phyloP scores from a whole-genome alignment of 306 rosid species.

The Biancaea sappan region DNA sequence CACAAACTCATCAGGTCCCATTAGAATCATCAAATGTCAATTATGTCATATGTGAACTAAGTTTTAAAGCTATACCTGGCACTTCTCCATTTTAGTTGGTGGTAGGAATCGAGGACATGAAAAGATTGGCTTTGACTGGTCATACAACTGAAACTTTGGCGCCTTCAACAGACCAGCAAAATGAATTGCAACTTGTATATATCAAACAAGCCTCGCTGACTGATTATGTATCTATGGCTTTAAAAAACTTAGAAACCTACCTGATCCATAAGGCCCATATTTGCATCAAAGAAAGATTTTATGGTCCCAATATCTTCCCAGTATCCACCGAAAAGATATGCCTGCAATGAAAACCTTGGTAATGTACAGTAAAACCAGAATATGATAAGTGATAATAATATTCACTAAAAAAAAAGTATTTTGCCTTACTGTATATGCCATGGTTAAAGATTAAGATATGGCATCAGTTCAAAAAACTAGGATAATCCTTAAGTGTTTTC shows the following conservation, averaged over 20 bases:
- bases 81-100: conserved; percentile 52
- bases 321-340: conserved; percentile 54
- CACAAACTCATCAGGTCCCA: conserved; percentile 36
- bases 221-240: background rate
- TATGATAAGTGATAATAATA: conserved; percentile 13
- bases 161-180: conserved; percentile 33
- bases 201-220: background rate
- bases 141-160: conserved; percentile 55
- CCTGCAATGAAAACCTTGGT: conserved; percentile 39
- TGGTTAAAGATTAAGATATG: background rate
- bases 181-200: background rate
- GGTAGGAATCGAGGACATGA: conserved; percentile 54
- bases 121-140: conserved; percentile 52
- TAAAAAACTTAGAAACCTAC: conserved; percentile 27
- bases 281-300: conserved; percentile 60
- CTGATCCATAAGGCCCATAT: conserved; percentile 55
- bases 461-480: conserved; percentile 1
- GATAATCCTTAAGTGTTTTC: background rate
- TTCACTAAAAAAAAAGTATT: conserved; percentile 21
- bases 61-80: conserved; percentile 38
- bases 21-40: conserved; percentile 24
- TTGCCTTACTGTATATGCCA: background rate
- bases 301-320: conserved; percentile 66
- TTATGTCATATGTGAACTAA: conserved; percentile 22
- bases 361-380: background rate